Evolutionary conservation across 352 stramenopile genomes (phyloP), one percentile per base, ranked within the genome.

Genomic region (Thraustochytrium sp.): DNA sequence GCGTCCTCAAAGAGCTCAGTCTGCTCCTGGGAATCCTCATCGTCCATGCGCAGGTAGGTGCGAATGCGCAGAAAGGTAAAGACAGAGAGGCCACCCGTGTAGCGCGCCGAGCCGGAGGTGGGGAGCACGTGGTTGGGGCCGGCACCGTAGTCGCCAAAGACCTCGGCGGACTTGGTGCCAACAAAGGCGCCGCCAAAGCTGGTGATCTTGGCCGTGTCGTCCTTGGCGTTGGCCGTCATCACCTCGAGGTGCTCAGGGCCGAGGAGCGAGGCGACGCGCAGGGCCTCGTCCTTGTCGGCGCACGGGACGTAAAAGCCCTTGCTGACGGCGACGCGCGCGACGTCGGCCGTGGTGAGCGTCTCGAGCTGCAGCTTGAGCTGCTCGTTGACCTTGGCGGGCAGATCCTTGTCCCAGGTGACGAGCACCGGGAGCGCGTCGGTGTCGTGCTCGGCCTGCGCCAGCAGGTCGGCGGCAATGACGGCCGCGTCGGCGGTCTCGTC

Each of bases 81-180:
- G 16, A 99, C 96, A 11, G 90, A 97, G 51, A 99, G 90, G 53
- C 97, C 97, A 48, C 97, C 97, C 5, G 96, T 99, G 90, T 99
- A 99, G 84, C 95, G 92, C 55, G 94, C 95, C 4, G 96, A 98
- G 76, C 96, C 96, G 55, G 94, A 94, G 0, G 97, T 99, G 16
- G 97, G 97, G 11, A 99, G 90, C 38, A 98, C 97, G 87, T 99
- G 97, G 89, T 99, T 99, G 11, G 97, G 97, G n/a, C 97, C 97
- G 23, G 95, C 96, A 44, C 95, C 96, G 86, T 99, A 99, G 89
- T 99, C 97, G 73, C 97, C 97, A 76, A 99, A 93, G 0, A 96
- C 92, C 88, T 99, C 97, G 2, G 97, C 96, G 0, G 95, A 94
- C 76, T 95, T 89, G 23, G 90, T 86, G 26, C 96, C 96, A 73